Evolutionary conservation across 495 filamentous ascomycete species (phyloP), one percentile per base, ranked within the genome.

Genomic region (Lepraria neglecta): DNA sequence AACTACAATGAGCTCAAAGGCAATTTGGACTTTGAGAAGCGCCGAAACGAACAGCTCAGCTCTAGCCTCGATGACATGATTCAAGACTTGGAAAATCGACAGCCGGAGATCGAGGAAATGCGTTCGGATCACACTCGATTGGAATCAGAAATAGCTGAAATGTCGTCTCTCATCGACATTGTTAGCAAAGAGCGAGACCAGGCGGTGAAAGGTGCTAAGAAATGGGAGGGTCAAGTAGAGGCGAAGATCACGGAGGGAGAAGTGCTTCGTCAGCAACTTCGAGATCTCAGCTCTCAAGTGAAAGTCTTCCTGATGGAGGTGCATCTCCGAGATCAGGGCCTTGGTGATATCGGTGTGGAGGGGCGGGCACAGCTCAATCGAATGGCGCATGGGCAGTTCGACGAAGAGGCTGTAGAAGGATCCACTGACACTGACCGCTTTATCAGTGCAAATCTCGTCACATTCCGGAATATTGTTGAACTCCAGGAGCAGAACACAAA

Each of bases 401-500:
- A 75, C 52, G 82, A 84, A 15, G 80, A 85, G 48, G 76, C 78
- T 2, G 75, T 88, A 17, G 86, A 90, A 35, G 73, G 75, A 2
- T 64, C 71, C 15, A 74, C 73, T 10, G 88, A 87, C 58, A 95
- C 91, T 12, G 87, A 90, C 62, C 86, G 84, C 31, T 87, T 94
- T 73, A 97, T 99, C 65, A 91, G 87, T 63, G 79, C 89, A 60
- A 85, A 88, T 38, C 77, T 97, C 3, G 86, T 87, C 6, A 83
- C 87, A 1, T 97, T 94, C 83, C 88, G 86, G 59, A 83, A 89
- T 66, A 82, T 96, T 47, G 80, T 79, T 50, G 88, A 97, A 56
- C 80, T 99, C 28, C 91, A 97, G 66, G 84, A 88, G 53, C 87
- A 96, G 75, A 97, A 99, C 64, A 76, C 86, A 61, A 87, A 90